phyloP scores from a whole-genome alignment of 495 filamentous ascomycete genomes.

The Letharia lupina region DNA sequence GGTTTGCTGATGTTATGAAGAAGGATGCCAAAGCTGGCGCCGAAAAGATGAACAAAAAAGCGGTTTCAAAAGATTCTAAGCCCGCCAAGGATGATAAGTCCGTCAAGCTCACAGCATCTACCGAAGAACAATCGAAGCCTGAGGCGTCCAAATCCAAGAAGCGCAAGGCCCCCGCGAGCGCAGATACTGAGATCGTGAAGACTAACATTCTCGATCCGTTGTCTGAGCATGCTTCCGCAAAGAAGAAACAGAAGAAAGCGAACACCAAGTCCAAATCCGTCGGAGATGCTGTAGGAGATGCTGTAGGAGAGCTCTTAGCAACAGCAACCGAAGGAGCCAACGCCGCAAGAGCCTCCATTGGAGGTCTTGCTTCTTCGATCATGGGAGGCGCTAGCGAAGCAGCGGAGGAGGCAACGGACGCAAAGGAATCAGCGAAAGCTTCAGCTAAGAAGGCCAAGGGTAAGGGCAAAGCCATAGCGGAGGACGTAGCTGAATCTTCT shows the following conservation, averaged over 20 bases:
- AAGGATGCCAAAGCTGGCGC: conserved; percentile 7
- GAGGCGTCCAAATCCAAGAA: conserved; percentile 23
- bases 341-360: conserved; percentile 17
- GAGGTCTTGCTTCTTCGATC: conserved; percentile 13
- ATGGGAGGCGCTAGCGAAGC: conserved; percentile 15
- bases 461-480: conserved; percentile 19
- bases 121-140: not conserved
- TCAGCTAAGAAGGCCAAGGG: conserved; percentile 20
- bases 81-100: not conserved
- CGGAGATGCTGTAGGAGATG: conserved; percentile 17
- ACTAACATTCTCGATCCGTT: conserved; percentile 18
- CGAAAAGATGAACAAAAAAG: conserved; percentile 13
- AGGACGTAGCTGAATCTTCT: conserved; percentile 25
- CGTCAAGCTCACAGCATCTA: not conserved
- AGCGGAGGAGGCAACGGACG: conserved; percentile 14
- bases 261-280: conserved; percentile 11
- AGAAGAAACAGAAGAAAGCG: conserved; percentile 22
- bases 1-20: conserved; percentile 5
- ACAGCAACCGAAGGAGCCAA: conserved; percentile 20
- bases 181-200: conserved; percentile 15
- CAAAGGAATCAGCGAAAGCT: conserved; percentile 25
- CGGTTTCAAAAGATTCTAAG: conserved; percentile 6
- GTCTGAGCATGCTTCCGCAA: conserved; percentile 12
- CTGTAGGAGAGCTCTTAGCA: conserved; percentile 21
- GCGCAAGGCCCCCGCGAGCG: conserved; percentile 17